phyloP scores from a whole-genome alignment of 2,329 filamentous ascomycete species.

The Fusarium cyanostomum region DNA sequence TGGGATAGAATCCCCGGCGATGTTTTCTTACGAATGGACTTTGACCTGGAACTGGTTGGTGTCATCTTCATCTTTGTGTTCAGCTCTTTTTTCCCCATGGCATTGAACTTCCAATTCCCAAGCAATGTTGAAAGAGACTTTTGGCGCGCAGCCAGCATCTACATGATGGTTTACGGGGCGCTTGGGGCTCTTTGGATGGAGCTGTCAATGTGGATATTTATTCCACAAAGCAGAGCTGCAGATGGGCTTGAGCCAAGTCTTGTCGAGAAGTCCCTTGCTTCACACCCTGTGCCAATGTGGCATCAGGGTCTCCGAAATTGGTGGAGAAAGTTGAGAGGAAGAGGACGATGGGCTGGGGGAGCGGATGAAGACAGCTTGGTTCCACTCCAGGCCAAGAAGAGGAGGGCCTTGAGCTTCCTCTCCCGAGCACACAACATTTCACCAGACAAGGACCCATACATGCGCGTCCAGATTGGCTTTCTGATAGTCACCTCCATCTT shows the following conservation, averaged over 20 bases:
- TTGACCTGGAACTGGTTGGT: conserved; percentile 14
- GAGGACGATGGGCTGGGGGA: neutral
- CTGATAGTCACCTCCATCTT: neutral
- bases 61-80: conserved; percentile 22
- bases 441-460: neutral
- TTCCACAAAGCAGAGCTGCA: neutral
- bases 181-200: conserved; percentile 18
- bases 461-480: conserved; percentile 6
- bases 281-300: neutral
- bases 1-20: conserved; percentile 19
- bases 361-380: neutral
- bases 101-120: conserved; percentile 16
- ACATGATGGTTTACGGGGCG: conserved; percentile 12
- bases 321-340: neutral
- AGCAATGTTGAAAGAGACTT: neutral
- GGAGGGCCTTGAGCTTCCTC: neutral
- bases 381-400: neutral
- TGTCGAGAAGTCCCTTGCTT: neutral
- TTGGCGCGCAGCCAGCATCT: conserved; percentile 16
- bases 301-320: neutral
- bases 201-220: conserved; percentile 18
- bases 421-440: conserved; percentile 12
- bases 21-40: conserved; percentile 17
- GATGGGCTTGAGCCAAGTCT: neutral
- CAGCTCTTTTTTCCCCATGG: conserved; percentile 5